Conservation (phyloP, 352 stramenopile species). For the Globisporangium abappressorium region DNA sequence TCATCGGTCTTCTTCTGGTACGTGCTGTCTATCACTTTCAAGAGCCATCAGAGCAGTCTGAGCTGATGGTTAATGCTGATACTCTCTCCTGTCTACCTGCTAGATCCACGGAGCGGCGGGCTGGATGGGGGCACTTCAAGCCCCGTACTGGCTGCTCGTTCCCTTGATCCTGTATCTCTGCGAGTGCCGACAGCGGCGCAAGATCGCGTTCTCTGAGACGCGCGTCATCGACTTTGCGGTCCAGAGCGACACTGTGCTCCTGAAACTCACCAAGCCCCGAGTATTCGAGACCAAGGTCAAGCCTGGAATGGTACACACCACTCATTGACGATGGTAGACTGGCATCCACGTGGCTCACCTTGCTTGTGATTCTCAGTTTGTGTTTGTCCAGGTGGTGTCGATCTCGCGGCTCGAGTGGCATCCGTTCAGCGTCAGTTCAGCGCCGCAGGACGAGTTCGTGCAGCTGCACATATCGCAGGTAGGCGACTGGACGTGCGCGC, state of each 20-base stretch:
- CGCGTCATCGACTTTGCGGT: conserved; percentile 21
- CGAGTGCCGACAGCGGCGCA: conserved; percentile 28
- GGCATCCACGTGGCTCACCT: not conserved
- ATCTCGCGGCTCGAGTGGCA: conserved; percentile 72
- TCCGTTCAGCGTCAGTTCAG: conserved; percentile 71
- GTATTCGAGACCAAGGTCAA: conserved; percentile 24
- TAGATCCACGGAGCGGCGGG: conserved; percentile 37
- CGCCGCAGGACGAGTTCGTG: conserved; percentile 37
- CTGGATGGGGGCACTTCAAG: conserved; percentile 35
- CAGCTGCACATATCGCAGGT: conserved; percentile 39
- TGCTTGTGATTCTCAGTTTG: conserved; percentile 31
- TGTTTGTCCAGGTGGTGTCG: conserved; percentile 55
- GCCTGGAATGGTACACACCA: conserved; percentile 30
- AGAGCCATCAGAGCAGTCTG: not conserved
- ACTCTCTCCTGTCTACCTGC: not conserved
- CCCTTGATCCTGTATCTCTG: conserved; percentile 27
- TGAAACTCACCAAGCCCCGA: conserved; percentile 33
- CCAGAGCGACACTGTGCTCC: conserved; percentile 17
- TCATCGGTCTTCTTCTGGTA: conserved; percentile 31
- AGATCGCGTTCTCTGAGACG: conserved; percentile 15
- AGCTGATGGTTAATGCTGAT: not conserved
- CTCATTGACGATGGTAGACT: not conserved
- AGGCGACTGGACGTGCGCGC: conserved; percentile 41
- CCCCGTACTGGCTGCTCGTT: conserved; percentile 30
- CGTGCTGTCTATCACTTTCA: not conserved